Conservation (phyloP, 768 basidiomycete genomes). For the Phylloporus sp. region DNA sequence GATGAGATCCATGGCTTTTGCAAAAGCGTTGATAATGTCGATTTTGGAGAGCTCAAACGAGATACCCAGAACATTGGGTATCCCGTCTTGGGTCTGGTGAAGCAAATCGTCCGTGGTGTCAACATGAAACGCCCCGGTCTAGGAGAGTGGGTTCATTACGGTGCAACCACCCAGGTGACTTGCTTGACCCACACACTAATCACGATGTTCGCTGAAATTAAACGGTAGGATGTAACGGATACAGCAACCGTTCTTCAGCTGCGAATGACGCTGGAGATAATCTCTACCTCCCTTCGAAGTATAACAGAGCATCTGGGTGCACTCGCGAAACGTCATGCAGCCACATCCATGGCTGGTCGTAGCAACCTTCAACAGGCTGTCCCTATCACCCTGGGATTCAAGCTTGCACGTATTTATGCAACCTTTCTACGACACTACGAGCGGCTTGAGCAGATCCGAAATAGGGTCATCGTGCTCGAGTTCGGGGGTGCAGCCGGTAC, state of each 20-base stretch:
- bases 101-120: conserved; percentile 39
- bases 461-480: conserved; percentile 39
- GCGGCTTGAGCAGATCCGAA: conserved; percentile 35
- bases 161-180: conserved; percentile 45
- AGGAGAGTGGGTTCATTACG: conserved; percentile 48
- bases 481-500: conserved; percentile 47
- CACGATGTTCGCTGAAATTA: neutral
- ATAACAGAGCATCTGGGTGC: conserved; percentile 30
- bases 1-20: conserved; percentile 35
- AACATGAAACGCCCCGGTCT: conserved; percentile 32
- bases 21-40: conserved; percentile 31
- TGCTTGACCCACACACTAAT: neutral
- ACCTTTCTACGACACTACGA: conserved; percentile 41
- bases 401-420: conserved; percentile 41
- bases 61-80: conserved; percentile 44
- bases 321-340: conserved; percentile 31
- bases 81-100: conserved; percentile 42
- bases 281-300: conserved; percentile 25
- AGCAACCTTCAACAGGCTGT: conserved; percentile 49
- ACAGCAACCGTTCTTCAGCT: conserved; percentile 44
- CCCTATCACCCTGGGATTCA: conserved; percentile 46
- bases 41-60: conserved; percentile 36
- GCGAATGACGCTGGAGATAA: conserved; percentile 35
- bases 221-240: conserved; percentile 47
- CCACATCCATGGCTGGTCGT: conserved; percentile 43